Evolutionary conservation across 352 stramenopile species (phyloP).

Genomic region (Phytophthora kernoviae): DNA sequence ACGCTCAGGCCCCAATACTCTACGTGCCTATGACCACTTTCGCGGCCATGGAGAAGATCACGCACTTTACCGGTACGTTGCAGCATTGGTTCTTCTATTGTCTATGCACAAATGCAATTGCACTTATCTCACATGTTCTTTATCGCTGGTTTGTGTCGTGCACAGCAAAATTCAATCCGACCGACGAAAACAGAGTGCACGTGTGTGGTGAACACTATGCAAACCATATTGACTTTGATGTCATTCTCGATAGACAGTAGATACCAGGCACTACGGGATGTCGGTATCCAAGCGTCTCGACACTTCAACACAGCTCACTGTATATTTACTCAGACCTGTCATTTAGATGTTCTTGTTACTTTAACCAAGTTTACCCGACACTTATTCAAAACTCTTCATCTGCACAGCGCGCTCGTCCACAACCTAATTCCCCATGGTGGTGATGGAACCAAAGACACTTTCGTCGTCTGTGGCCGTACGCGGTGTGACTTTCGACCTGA

Average conservation of each 20-base stretch:
- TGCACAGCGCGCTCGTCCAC: too few relatives aligned
- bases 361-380: too few relatives aligned
- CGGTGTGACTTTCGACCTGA: slow-evolving; percentile 81
- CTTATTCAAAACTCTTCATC: too few relatives aligned
- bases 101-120: too few relatives aligned
- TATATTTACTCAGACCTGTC: too few relatives aligned
- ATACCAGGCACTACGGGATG: too few relatives aligned
- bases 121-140: too few relatives aligned
- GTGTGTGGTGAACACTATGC: slow-evolving; percentile 88
- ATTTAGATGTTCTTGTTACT: too few relatives aligned
- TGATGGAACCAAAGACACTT: not conserved
- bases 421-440: not conserved
- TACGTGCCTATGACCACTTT: slow-evolving; percentile 82
- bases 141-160: slow-evolving; percentile 9
- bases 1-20: slow-evolving; percentile 66
- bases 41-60: slow-evolving; percentile 84
- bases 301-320: too few relatives aligned
- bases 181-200: slow-evolving; percentile 79
- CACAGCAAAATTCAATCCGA: slow-evolving; percentile 88
- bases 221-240: slow-evolving; percentile 82
- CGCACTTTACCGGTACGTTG: slow-evolving; percentile 69
- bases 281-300: too few relatives aligned
- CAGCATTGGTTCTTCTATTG: not conserved
- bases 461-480: slow-evolving; percentile 25
- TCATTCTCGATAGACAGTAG: slow-evolving; percentile 49